Conservation (phyloP, 805 yeast species). For the Sungouiozyma intestinalis region DNA sequence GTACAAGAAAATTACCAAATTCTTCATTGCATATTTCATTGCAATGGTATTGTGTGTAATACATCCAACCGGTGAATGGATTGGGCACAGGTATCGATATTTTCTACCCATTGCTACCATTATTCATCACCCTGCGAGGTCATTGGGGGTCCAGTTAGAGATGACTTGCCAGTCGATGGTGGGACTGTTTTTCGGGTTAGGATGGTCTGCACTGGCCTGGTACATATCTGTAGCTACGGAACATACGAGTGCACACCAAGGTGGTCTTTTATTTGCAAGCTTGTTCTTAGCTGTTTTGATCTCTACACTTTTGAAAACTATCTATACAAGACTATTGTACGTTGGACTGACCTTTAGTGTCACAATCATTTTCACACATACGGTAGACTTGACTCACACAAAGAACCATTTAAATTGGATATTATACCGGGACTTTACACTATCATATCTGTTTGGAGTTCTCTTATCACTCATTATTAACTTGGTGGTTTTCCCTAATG, state of each 20-base stretch:
- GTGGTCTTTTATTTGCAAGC: slow-evolving; percentile 37
- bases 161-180: slow-evolving; percentile 31
- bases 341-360: slow-evolving; percentile 29
- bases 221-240: slow-evolving; percentile 33
- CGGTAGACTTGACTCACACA: slow-evolving; percentile 16
- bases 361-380: slow-evolving; percentile 30
- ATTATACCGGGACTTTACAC: slow-evolving; percentile 32
- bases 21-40: slow-evolving; percentile 32
- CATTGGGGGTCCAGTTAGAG: slow-evolving; percentile 38
- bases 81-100: slow-evolving; percentile 31
- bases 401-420: slow-evolving; percentile 24
- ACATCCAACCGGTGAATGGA: slow-evolving; percentile 32
- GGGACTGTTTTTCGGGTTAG: slow-evolving; percentile 35
- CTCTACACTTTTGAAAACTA: slow-evolving; percentile 34
- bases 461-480: slow-evolving; percentile 30
- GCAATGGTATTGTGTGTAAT: slow-evolving; percentile 33
- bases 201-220: slow-evolving; percentile 36
- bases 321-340: slow-evolving; percentile 33
- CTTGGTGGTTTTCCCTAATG: slow-evolving; percentile 30
- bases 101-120: slow-evolving; percentile 35
- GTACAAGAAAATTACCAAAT: slow-evolving; percentile 15
- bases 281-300: slow-evolving; percentile 30
- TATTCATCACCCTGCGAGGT: slow-evolving; percentile 39
- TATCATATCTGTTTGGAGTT: slow-evolving; percentile 38
- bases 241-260: slow-evolving; percentile 34